Conservation (phyloP, 176 grass and related monocot species). For the Canna indica region DNA sequence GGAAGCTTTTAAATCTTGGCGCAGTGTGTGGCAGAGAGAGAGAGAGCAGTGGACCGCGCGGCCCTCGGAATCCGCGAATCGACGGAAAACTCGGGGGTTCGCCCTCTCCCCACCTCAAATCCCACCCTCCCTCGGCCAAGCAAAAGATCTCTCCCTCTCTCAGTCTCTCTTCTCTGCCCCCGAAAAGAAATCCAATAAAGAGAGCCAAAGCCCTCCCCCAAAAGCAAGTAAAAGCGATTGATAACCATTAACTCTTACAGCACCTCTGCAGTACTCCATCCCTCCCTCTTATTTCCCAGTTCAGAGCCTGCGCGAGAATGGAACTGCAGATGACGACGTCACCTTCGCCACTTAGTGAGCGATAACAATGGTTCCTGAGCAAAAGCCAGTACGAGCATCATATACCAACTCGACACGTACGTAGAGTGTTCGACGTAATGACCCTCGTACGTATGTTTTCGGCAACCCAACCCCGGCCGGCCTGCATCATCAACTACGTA, state of each 20-base stretch:
- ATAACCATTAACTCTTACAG: neutral
- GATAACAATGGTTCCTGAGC: neutral
- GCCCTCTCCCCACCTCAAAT: neutral
- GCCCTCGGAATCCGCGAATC: slow-evolving; percentile 10
- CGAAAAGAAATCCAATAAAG: neutral
- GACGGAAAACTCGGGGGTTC: slow-evolving; percentile 27
- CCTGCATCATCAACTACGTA: neutral
- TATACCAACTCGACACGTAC: neutral
- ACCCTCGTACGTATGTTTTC: neutral
- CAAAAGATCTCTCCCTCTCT: slow-evolving; percentile 35
- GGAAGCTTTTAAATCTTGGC: neutral
- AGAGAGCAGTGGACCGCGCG: neutral
- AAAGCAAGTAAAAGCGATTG: neutral
- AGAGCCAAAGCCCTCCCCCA: neutral
- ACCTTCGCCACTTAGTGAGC: neutral
- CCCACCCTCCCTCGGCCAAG: neutral
- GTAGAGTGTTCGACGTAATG: neutral
- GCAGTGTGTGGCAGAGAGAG: neutral
- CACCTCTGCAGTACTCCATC: neutral
- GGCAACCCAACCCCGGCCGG: no score
- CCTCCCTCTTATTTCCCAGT: neutral
- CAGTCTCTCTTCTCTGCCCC: neutral
- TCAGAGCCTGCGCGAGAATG: neutral
- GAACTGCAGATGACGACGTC: neutral
- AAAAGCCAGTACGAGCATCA: neutral